Evolutionary conservation across 495 filamentous ascomycete species (phyloP), one percentile per base, ranked within the genome.

Genomic region (Podospora bellae-mahoneyi): DNA sequence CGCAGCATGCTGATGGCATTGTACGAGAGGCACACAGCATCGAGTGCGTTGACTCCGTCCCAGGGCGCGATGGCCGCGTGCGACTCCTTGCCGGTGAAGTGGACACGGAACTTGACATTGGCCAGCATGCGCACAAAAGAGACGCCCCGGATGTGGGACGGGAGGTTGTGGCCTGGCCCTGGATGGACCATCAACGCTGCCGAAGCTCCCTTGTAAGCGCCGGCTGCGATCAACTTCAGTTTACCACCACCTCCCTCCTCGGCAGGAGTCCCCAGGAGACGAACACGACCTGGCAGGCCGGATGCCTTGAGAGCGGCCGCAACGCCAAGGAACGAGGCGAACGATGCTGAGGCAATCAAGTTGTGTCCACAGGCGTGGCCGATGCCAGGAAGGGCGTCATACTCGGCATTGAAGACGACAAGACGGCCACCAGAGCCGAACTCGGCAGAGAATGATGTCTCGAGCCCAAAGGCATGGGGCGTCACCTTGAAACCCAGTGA

Each of bases 211-310:
- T 77, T 74, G 71, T 84, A 87, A 1, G 85, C 85, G 0, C 84
- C 84, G 0, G 77, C 79, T 0, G 77, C 75, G 30, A 87, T 82
- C 10, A 88, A 74, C 19, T 77, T 80, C 2, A 83, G 74, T 71
- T 87, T 88, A 5, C 80, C 81, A 58, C 80, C 81, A 61, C 80
- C 79, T 20, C 79, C 86, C 70, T 92, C 89, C 73, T 92, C 90
- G 0, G 88, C 90, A 2, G 90, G 90, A 0, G 89, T 91, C 1
- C 90, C 90, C 10, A 91, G 80, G 3, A 92, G 75, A 6, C 87
- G 79, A 0, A 89, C 77, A 23, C 85, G 84, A 5, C 90, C 89
- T 0, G 82, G 83, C 9, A 84, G 70, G 10, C 74, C 74, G 53
- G 81, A 83, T 15, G 81, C 66, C 61, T 82, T 80, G 32, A 91